Conservation (phyloP, 2,329 filamentous ascomycete species). For the Trichoderma harzianum region DNA sequence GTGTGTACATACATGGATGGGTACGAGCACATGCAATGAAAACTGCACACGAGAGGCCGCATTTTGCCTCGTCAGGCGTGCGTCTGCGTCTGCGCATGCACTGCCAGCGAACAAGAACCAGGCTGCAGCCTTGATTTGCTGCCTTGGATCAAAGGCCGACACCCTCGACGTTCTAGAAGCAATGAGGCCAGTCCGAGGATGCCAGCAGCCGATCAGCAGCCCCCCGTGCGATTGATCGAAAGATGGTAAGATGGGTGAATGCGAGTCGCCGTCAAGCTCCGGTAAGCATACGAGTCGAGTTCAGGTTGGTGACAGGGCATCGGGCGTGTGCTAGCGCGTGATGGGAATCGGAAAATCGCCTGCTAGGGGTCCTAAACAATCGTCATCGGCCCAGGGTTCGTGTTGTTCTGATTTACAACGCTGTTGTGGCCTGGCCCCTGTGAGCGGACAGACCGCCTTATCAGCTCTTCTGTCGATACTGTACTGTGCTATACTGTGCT, state of each 20-base stretch:
- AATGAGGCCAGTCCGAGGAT: not conserved
- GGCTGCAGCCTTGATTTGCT: not conserved
- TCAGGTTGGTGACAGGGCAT: not conserved
- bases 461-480: not conserved
- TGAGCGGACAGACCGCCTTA: not conserved
- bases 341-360: not conserved
- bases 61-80: not conserved
- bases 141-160: not conserved
- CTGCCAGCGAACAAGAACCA: not conserved
- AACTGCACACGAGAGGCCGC: not conserved
- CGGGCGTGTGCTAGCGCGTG: not conserved
- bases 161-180: slow-evolving; percentile 4
- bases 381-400: not conserved
- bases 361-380: not conserved
- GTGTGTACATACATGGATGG: not conserved
- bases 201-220: slow-evolving; percentile 2
- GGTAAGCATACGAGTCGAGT: not conserved
- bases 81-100: not conserved
- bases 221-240: not conserved
- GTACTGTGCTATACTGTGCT: not conserved
- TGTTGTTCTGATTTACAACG: not conserved
- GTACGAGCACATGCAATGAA: not conserved
- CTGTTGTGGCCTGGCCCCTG: not conserved
- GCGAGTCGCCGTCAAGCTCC: not conserved
- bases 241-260: not conserved